Evolutionary conservation across 1,284 basidiomycete species (phyloP), one percentile per base, ranked within the genome.

Genomic region (Cutaneotrichosporon cyanovorans): DNA sequence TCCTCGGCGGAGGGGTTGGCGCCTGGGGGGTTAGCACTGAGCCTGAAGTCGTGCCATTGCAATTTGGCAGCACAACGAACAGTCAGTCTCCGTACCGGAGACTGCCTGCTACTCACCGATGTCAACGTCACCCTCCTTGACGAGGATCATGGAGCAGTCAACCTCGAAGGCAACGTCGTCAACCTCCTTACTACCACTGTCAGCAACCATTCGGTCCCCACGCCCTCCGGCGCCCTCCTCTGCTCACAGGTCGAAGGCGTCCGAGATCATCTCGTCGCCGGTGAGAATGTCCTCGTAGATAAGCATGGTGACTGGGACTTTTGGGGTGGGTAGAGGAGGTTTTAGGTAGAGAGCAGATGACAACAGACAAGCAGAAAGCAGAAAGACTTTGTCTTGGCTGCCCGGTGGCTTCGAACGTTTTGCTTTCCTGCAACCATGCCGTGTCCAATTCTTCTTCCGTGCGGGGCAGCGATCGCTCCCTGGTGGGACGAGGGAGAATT

Each of bases 1-100:
- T 96, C 95, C 76, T 98, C 95, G 32, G 84, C 78, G 45, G 93
- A 92, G 37, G 89, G 85, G 73, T 92, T 91, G 52, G 83, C 88
- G 68, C 87, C 87, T 89, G 58, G 5, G 3, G 8, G 31, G 46
- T 42, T n/a, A 44, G 41, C 33, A 18, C 16, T 20, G 28, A 8
- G 6, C 28, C 5, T 30, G n/a, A n/a, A n/a, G n/a, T n/a, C n/a
- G n/a, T n/a, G n/a, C n/a, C n/a, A n/a, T n/a, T n/a, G n/a, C n/a
- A n/a, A n/a, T n/a, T n/a, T n/a, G n/a, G n/a, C n/a, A n/a, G n/a
- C n/a, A n/a, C n/a, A n/a, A n/a, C n/a, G n/a, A 31, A 31, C 30
- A 31, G 30, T 31, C 30, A 9, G 30, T 9, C 11, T 10, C 21
- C 5, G 18, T 19, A 19, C 23, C 6, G 21, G 21, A 16, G 19